A percentile compares a stretch with the other conserved stretches of the same genome.
These are phyloP conservation scores for Alternaria conjuncta DNA, from an alignment of 2,329 filamentous ascomycete species.

Conservation along the genomic window DNA sequence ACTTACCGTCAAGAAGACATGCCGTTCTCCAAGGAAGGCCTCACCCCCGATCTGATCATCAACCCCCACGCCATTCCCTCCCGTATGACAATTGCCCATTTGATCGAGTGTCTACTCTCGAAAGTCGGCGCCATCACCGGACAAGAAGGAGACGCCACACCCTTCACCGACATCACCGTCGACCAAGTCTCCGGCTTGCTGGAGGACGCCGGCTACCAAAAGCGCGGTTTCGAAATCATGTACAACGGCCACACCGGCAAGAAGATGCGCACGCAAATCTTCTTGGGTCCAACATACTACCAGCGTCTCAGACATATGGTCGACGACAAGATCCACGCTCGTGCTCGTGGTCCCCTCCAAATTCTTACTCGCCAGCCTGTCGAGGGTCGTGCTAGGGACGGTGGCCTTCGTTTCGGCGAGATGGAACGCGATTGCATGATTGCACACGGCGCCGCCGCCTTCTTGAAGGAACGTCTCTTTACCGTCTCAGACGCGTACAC, in stretches of 20 bases:
- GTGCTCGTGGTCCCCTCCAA: slow-evolving; percentile 93
- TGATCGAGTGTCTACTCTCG: slow-evolving; percentile 97
- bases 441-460: slow-evolving; percentile 95
- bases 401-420: slow-evolving; percentile 98
- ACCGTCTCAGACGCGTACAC: slow-evolving; percentile 98
- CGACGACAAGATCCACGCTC: slow-evolving; percentile 99
- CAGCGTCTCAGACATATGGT: slow-evolving; percentile 99
- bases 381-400: slow-evolving; percentile 96
- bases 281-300: slow-evolving; percentile 98
- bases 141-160: slow-evolving; percentile 95
- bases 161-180: slow-evolving; percentile 97
- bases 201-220: slow-evolving; percentile 90
- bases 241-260: slow-evolving; percentile 97
- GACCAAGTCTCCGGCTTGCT: slow-evolving; percentile 89
- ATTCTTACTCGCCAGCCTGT: slow-evolving; percentile 97
- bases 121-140: slow-evolving; percentile 95
- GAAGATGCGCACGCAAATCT: slow-evolving; percentile 92
- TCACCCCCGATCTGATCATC: slow-evolving; percentile 96
- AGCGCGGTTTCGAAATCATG: slow-evolving; percentile 96
- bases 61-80: slow-evolving; percentile 99
- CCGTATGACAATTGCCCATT: slow-evolving; percentile 99
- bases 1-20: slow-evolving; percentile 98
- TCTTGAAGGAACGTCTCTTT: slow-evolving; percentile 96
- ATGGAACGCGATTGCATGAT: slow-evolving; percentile 99
- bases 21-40: slow-evolving; percentile 92